These are phyloP conservation scores for Cystofilobasidium ferigula DNA, from an alignment of 768 basidiomycete genomes.

Conservation along the genomic window DNA sequence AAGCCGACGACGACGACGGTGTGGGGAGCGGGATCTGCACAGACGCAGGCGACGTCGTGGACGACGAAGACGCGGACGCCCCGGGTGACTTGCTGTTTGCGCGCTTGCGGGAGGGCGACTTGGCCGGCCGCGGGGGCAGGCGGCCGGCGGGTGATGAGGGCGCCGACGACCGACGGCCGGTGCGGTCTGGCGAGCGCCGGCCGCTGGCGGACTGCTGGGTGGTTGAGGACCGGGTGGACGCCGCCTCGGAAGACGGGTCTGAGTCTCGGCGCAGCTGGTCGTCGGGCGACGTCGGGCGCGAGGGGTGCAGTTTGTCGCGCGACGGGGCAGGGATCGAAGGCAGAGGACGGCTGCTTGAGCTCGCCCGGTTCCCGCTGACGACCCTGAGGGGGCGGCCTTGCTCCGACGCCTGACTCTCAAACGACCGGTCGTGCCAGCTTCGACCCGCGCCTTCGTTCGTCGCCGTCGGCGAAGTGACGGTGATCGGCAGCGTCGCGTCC, in stretches of 20 bases:
- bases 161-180: not conserved
- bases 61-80: not conserved
- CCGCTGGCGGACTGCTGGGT: not conserved
- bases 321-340: no score
- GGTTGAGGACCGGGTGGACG: not conserved
- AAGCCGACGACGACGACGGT: not conserved
- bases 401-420: not conserved
- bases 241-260: not conserved
- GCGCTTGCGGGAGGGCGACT: not conserved
- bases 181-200: not conserved
- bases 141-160: not conserved
- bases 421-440: not conserved
- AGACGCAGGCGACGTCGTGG: not conserved
- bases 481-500: not conserved
- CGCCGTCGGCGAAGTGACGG: not conserved
- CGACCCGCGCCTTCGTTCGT: not conserved
- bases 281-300: not conserved
- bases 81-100: not conserved
- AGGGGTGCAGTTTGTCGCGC: no score
- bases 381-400: no score
- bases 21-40: no score
- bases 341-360: no score
- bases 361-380: no score
- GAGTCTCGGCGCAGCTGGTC: not conserved
- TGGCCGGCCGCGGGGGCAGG: slow-evolving; percentile 1